Evolutionary conservation across 140 eudicot genomes (phyloP).

Genomic region (Cichorium intybus): DNA sequence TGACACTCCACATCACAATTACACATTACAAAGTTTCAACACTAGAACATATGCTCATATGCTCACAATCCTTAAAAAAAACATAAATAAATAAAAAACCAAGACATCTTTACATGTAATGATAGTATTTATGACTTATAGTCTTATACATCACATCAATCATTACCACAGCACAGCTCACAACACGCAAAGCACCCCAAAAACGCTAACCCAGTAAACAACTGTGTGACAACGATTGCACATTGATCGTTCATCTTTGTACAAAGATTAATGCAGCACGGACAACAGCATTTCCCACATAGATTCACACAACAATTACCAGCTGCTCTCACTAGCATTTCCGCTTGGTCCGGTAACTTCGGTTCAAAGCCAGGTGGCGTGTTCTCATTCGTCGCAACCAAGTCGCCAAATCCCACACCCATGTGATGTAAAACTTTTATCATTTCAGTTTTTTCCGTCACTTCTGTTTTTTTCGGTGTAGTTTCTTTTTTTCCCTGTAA

Average conservation of each 20-base stretch:
- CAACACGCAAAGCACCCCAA: constrained; percentile 78
- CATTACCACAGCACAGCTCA: constrained; percentile 51
- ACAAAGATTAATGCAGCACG: constrained; percentile 69
- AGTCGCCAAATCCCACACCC: constrained; percentile 73
- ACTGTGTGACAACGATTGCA: constrained; percentile 63
- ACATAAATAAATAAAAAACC: too few relatives aligned
- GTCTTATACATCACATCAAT: constrained; percentile 2
- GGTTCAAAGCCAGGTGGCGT: constrained; percentile 63
- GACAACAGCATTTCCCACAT: constrained; percentile 70
- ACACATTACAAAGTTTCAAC: too few relatives aligned
- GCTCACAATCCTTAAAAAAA: too few relatives aligned
- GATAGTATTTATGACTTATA: neutral
- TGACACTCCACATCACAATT: too few relatives aligned
- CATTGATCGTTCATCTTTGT: constrained; percentile 64
- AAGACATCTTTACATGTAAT: neutral
- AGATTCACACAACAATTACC: constrained; percentile 69
- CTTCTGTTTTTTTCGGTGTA: constrained; percentile 14
- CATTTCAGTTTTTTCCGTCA: constrained; percentile 21
- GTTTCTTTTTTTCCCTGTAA: constrained; percentile 38
- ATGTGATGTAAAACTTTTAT: constrained; percentile 35
- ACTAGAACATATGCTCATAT: too few relatives aligned
- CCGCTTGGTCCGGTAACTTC: constrained; percentile 67
- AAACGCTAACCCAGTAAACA: constrained; percentile 54
- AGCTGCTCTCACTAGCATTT: constrained; percentile 68
- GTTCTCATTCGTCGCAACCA: constrained; percentile 76